phyloP scores from a whole-genome alignment of 139 green algal genomes.

The Coccomyxa sp. region DNA sequence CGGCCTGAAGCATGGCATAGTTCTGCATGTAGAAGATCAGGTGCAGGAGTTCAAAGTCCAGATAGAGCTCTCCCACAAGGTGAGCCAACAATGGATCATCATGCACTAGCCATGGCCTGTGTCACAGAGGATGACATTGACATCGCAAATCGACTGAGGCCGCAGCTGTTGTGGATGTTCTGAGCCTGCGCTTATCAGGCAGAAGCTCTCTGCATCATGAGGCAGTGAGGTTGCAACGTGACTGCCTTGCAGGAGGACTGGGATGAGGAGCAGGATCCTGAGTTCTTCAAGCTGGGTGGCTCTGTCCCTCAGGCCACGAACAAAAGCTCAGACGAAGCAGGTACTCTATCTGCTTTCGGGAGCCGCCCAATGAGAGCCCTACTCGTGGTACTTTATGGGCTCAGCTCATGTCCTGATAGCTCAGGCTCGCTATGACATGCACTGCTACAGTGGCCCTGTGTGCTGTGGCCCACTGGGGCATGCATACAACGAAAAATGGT shows the following conservation, averaged over 20 bases:
- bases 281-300: constrained; percentile 55
- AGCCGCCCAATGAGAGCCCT: too few species aligned
- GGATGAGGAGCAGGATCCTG: constrained; percentile 51
- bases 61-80: constrained; percentile 64
- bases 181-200: background rate
- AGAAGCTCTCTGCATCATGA: too few species aligned
- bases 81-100: background rate
- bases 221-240: too few species aligned
- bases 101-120: too few species aligned
- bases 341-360: too few species aligned
- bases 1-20: constrained; percentile 52
- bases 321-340: too few species aligned
- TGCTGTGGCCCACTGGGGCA: background rate
- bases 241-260: constrained; percentile 39
- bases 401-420: background rate
- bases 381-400: background rate
- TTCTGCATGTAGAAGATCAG: constrained; percentile 72
- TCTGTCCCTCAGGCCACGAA: too few species aligned
- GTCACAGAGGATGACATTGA: background rate
- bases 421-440: background rate
- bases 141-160: too few species aligned
- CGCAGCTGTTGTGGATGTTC: too few species aligned
- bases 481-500: background rate
- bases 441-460: background rate
- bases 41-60: constrained; percentile 63